Base-by-base conservation (phyloP, 805 yeast species). In the Candida vartiovaarae region DNA sequence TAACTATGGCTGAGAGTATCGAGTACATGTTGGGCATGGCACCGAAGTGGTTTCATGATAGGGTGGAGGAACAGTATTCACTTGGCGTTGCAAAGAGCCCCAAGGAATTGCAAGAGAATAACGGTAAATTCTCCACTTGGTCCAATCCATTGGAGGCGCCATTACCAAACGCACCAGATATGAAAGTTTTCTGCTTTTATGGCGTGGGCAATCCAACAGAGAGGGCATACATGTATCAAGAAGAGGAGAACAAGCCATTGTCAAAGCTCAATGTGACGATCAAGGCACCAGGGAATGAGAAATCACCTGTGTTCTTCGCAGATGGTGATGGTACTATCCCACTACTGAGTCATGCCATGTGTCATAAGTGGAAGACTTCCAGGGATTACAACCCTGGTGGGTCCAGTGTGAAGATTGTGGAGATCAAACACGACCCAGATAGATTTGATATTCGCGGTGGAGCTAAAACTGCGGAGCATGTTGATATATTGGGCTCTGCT, bases 151-250 rank as follows among this genome's bases (percentile, higher is more conserved):
- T 93, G 39, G 98, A 93, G 61, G 96, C 81, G 0, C 78, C 91
- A 4, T 72, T 93, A 36, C 99, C 99, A 1, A 71, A 84, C 57
- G 99, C 99, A 0, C 98, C 98, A 3, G 87, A 87, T 59, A 69
- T 93, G 83, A 84, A 86, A 51, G 70, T 89, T 8, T 93, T 70
- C 63, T 87, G 96, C 57, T 82, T 93, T 56, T 93, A 93, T 57
- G 99, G 99, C 5, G 88, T 89, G n/a, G 95, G 96, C 6, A 91
- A 89, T 51, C 95, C 95, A 24, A 91, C 99, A 0, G 99, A 93
- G 63, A 74, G 99, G 37, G 90, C 95, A 0, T 93, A 93, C 64
- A 77, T 80, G 31, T 93, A 93, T 64, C 79, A 76, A 43, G 88
- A 84, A 52, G 84, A 84, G 43, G 69, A 67, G 6, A 76, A 78